phyloP scores from a whole-genome alignment of 345 rosid species.

The Carallia brachiata region DNA sequence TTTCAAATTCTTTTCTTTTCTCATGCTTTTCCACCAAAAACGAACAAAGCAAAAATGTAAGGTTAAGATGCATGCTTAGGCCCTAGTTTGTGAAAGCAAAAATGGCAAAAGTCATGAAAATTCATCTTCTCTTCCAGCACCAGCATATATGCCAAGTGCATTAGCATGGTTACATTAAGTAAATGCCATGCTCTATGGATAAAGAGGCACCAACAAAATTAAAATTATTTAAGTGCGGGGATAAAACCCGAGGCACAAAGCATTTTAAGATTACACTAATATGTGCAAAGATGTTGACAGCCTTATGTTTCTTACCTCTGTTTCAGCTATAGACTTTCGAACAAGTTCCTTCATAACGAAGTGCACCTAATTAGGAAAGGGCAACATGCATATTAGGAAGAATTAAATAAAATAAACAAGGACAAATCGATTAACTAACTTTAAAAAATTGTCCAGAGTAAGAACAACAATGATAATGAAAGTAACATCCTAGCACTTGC shows the following conservation, averaged over 20 bases:
- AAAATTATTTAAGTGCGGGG: background rate
- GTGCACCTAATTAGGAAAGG: constrained; percentile 58
- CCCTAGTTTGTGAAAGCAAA: too few relatives aligned
- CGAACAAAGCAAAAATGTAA: too few relatives aligned
- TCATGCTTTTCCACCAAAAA: too few relatives aligned
- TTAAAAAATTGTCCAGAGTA: background rate
- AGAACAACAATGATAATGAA: background rate
- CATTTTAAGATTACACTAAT: background rate
- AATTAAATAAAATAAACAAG: background rate
- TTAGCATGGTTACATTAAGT: too few relatives aligned
- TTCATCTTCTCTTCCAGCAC: background rate
- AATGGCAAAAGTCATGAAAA: background rate
- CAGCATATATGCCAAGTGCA: background rate
- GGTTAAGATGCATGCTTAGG: too few relatives aligned
- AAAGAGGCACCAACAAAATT: background rate
- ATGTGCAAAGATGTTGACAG: constrained; percentile 2
- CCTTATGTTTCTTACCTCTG: constrained; percentile 60
- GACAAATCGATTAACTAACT: background rate
- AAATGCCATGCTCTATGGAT: too few relatives aligned
- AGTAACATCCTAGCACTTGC: background rate
- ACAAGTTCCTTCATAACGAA: constrained; percentile 94
- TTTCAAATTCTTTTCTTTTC: too few relatives aligned
- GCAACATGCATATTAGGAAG: background rate
- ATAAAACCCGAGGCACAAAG: background rate
- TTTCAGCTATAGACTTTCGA: constrained; percentile 85